A percentile compares a stretch with the other conserved stretches of the same genome.
Evolutionary conservation across 345 rosid species (phyloP).

Genomic region (Syzygium aromaticum): DNA sequence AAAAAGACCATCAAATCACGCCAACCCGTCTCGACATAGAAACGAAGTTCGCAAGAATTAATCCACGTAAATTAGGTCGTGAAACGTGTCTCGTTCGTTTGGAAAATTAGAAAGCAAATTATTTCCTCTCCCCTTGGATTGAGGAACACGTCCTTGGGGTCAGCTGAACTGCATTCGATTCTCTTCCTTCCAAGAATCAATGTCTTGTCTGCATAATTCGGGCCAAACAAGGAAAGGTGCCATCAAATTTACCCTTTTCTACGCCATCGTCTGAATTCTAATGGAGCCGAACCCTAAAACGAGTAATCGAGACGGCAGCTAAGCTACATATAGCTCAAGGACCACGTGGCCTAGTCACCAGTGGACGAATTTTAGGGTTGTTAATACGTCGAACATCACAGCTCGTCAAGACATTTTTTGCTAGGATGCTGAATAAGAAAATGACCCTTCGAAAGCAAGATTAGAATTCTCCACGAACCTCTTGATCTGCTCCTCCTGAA

Average conservation of each 20-base stretch:
- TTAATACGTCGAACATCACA: neutral
- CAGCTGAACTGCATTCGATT: neutral
- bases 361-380: neutral
- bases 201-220: neutral
- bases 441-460: neutral
- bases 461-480: neutral
- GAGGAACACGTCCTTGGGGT: neutral
- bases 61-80: neutral
- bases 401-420: neutral
- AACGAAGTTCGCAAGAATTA: neutral
- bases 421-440: neutral
- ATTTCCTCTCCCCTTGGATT: neutral
- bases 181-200: neutral
- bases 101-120: neutral
- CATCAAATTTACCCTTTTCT: neutral
- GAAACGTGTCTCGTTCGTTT: neutral
- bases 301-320: neutral
- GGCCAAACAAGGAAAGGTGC: neutral
- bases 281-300: neutral
- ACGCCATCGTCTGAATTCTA: neutral
- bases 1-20: neutral
- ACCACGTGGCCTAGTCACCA: neutral
- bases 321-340: neutral
- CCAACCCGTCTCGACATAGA: neutral
- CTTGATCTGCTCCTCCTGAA: neutral